Percentiles rank a stretch among this genome's conserved stretches.
Evolutionary conservation across 1,284 basidiomycete species (phyloP).

Genomic region (Exobasidium cylindrosporum): DNA sequence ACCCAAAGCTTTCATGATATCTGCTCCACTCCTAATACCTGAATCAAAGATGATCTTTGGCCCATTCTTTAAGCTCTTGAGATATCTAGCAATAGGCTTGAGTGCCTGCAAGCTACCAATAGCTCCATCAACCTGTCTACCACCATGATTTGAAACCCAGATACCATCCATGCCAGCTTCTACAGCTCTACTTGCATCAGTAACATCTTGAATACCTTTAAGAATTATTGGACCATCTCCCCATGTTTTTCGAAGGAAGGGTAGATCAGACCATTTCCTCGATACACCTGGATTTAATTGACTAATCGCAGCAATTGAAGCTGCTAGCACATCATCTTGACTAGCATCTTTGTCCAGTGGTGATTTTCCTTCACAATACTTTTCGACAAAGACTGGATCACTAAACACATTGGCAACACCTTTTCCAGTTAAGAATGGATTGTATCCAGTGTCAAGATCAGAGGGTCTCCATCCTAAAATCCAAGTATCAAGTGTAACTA

Average conservation of each 20-base stretch:
- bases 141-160: constrained; percentile 51
- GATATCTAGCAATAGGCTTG: constrained; percentile 24
- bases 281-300: constrained; percentile 42
- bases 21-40: constrained; percentile 41
- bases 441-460: constrained; percentile 58
- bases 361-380: constrained; percentile 42
- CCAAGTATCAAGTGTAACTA: constrained; percentile 57
- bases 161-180: constrained; percentile 46
- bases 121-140: constrained; percentile 49
- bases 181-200: constrained; percentile 41
- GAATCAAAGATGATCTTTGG: constrained; percentile 46
- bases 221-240: constrained; percentile 42
- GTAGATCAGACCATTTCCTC: constrained; percentile 44
- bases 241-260: constrained; percentile 38
- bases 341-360: constrained; percentile 30
- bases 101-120: constrained; percentile 37
- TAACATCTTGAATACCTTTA: constrained; percentile 43
- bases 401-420: constrained; percentile 44
- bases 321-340: constrained; percentile 35
- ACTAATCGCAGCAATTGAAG: constrained; percentile 31
- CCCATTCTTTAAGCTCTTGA: neutral
- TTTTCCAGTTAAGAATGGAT: constrained; percentile 65
- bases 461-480: constrained; percentile 36
- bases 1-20: constrained; percentile 44
- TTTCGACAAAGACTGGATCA: constrained; percentile 47